Percentiles rank a stretch among this genome's conserved stretches.
Conservation (phyloP, 805 yeast species). For the Candida gorgasii region DNA sequence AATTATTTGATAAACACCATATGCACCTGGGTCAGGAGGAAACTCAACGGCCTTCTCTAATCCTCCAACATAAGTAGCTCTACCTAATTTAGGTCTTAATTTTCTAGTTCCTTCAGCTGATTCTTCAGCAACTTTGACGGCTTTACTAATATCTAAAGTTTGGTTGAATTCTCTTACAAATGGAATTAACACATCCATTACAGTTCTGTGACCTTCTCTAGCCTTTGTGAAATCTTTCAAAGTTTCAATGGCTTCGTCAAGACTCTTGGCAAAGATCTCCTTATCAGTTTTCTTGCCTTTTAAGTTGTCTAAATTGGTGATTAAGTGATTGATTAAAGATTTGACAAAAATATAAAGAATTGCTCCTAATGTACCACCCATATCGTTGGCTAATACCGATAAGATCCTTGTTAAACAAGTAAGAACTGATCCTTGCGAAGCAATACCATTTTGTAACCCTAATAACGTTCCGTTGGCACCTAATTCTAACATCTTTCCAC, state of each 20-base stretch:
- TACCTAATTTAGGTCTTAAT: conserved; percentile 34
- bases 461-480: conserved; percentile 31
- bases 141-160: conserved; percentile 21
- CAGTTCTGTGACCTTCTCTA: conserved; percentile 39
- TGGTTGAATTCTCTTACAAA: conserved; percentile 25
- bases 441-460: conserved; percentile 23
- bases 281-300: conserved; percentile 10
- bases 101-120: conserved; percentile 38
- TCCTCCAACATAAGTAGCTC: conserved; percentile 40
- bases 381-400: conserved; percentile 30
- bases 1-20: conserved; percentile 36
- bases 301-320: conserved; percentile 13
- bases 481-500: conserved; percentile 38
- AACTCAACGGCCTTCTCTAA: conserved; percentile 24
- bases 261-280: conserved; percentile 21
- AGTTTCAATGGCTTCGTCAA: conserved; percentile 26
- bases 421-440: conserved; percentile 25
- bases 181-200: conserved; percentile 42
- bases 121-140: conserved; percentile 26
- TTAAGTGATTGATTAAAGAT: conserved; percentile 22
- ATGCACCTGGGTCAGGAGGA: conserved; percentile 45
- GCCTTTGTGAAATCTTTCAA: conserved; percentile 36
- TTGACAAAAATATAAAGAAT: conserved; percentile 34
- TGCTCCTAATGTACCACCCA: conserved; percentile 44
- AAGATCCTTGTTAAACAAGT: conserved; percentile 24